Evolutionary conservation across 129 eudicot species (phyloP), one percentile per base, ranked within the genome.

Genomic region (Escallonia herrerae): DNA sequence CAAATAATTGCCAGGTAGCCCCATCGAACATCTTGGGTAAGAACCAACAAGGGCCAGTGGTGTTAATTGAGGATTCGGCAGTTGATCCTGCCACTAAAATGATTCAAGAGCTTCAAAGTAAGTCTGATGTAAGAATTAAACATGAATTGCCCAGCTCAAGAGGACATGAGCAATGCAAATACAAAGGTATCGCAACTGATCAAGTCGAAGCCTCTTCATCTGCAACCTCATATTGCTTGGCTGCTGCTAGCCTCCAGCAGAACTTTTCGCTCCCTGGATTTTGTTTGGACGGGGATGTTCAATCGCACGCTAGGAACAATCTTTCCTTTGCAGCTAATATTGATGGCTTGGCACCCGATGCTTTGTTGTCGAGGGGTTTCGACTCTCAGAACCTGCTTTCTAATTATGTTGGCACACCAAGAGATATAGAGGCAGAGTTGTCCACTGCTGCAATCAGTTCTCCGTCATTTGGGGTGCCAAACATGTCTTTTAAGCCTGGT

Each of bases 301-400:
- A 91, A 48, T 83, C 96, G 38, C 96, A 87, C 73, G 58, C 79
- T 3, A 80, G 87, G 71, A 81, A 70, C 43, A 76, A 65, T 75
- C 81, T 87, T 56, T 77, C 91, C 56, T 84, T 79, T 37, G 70
- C 79, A 15, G 74, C 84, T 58, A 74, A 72, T 58, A 56, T 81
- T n/a, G 91, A 88, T 58, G 77, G 79, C 53, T 67, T 91, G 81
- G 74, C 89, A 45, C 98, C 98, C 41, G 98, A 91, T 88, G 90
- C 98, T 60, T 74, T 91, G 91, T 65, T 91, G 65, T 88, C 98
- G 48, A 83, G 89, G 69, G 98, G 87, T 67, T 93, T 76, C 81
- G 96, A 93, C 76, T 81, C 96, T 63, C 96, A 85, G 50, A 93
- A 87, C 74, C 64, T 91, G 70, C 79, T 87, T 58, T 82, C 95